A percentile compares a stretch with the other conserved stretches of the same genome.
phyloP scores from a whole-genome alignment of 805 yeast species.

The Ogataea populi-albae region DNA sequence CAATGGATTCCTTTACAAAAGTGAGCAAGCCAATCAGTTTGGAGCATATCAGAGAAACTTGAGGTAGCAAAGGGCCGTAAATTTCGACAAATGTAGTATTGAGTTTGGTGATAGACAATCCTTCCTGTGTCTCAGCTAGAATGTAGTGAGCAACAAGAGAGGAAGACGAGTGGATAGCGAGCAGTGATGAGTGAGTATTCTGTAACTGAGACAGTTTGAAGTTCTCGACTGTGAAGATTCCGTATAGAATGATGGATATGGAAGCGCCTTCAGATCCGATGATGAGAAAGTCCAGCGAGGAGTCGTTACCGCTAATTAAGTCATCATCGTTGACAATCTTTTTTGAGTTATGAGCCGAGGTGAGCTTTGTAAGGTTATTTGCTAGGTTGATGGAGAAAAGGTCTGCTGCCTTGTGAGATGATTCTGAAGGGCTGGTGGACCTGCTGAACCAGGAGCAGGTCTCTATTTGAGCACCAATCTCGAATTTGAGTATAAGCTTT shows the following conservation, averaged over 20 bases:
- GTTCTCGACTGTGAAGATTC: slow-evolving; percentile 32
- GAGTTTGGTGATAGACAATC: slow-evolving; percentile 20
- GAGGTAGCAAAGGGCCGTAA: slow-evolving; percentile 30
- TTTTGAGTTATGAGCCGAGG: slow-evolving; percentile 19
- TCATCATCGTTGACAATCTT: slow-evolving; percentile 23
- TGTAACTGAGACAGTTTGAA: slow-evolving; percentile 18
- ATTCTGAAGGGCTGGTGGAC: not conserved
- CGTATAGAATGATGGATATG: slow-evolving; percentile 29
- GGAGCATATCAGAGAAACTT: slow-evolving; percentile 35
- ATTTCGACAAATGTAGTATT: slow-evolving; percentile 28
- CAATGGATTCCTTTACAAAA: slow-evolving; percentile 34
- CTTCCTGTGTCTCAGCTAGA: slow-evolving; percentile 19
- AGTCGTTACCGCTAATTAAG: slow-evolving; percentile 22
- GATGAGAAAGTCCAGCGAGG: slow-evolving; percentile 28
- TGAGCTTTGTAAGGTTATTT: slow-evolving; percentile 25
- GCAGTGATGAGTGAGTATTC: slow-evolving; percentile 15
- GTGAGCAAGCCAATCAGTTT: slow-evolving; percentile 34
- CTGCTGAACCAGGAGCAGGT: slow-evolving; percentile 22
- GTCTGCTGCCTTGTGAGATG: slow-evolving; percentile 12
- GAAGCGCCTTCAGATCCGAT: slow-evolving; percentile 25
- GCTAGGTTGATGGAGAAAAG: slow-evolving; percentile 25
- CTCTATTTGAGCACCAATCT: slow-evolving; percentile 13
- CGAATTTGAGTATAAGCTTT: slow-evolving; percentile 20
- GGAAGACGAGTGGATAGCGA: slow-evolving; percentile 18
- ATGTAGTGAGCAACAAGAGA: slow-evolving; percentile 27